phyloP scores from a whole-genome alignment of 2,329 filamentous ascomycete species.

The Emmonsiellopsis sp. region DNA sequence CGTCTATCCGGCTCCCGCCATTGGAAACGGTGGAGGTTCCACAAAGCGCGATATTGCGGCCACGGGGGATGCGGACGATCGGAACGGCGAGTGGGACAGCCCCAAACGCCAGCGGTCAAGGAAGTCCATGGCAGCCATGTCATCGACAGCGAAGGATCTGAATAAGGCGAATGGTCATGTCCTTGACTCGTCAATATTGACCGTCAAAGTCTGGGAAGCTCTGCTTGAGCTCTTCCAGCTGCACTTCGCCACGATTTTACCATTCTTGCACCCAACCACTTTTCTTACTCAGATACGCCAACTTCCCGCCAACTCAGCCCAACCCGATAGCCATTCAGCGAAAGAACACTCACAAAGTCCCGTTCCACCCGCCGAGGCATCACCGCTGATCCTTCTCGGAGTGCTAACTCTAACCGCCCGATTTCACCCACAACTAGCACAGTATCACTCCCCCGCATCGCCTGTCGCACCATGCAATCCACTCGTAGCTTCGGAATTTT shows the following conservation, averaged over 20 bases:
- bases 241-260: constrained; percentile 48
- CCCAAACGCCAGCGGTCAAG: constrained; percentile 33
- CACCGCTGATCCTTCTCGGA: constrained; percentile 44
- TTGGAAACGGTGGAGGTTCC: constrained; percentile 23
- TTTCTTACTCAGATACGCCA: constrained; percentile 43
- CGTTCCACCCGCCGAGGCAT: constrained; percentile 26
- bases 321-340: constrained; percentile 12
- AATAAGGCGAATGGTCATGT: constrained; percentile 22
- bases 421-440: constrained; percentile 44
- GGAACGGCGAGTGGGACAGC: constrained; percentile 34
- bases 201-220: constrained; percentile 47
- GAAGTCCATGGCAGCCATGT: constrained; percentile 22
- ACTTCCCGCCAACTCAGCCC: constrained; percentile 18
- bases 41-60: constrained; percentile 30
- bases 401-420: constrained; percentile 49
- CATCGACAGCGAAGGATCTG: constrained; percentile 22
- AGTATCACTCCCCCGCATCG: constrained; percentile 40
- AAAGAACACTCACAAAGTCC: constrained; percentile 24
- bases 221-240: constrained; percentile 51
- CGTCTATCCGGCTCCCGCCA: constrained; percentile 51
- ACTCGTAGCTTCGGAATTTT: constrained; percentile 45
- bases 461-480: constrained; percentile 38
- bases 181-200: constrained; percentile 43
- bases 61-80: constrained; percentile 29
- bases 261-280: constrained; percentile 48